Conservation (phyloP, 1,284 basidiomycete species). For the Puccinia brachypodii region DNA sequence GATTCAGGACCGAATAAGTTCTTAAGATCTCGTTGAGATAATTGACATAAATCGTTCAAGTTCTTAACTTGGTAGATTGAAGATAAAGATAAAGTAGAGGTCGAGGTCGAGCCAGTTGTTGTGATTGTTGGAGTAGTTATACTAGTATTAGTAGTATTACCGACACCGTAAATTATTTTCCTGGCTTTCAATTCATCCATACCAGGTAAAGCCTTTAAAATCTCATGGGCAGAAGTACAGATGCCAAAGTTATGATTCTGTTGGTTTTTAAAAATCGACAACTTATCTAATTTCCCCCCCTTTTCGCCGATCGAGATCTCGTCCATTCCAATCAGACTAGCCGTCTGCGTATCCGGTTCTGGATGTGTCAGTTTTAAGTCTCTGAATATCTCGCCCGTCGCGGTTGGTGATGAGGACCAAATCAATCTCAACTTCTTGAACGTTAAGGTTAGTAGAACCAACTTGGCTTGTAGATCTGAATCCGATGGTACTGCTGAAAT, state of each 20-base stretch:
- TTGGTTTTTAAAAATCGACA: constrained; percentile 15
- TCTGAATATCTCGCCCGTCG: constrained; percentile 85
- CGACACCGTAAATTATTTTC: constrained; percentile 20
- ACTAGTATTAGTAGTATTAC: not conserved
- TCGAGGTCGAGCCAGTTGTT: too few relatives aligned
- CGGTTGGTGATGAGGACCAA: constrained; percentile 94
- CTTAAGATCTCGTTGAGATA: constrained; percentile 35
- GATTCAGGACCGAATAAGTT: constrained; percentile 38
- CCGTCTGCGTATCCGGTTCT: constrained; percentile 77
- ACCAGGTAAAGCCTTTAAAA: constrained; percentile 43
- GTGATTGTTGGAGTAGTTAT: not conserved
- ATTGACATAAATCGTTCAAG: constrained; percentile 34
- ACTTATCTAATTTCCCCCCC: constrained; percentile 49
- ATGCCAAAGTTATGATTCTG: not conserved
- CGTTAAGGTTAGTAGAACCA: constrained; percentile 80
- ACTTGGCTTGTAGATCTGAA: constrained; percentile 66
- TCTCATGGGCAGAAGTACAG: constrained; percentile 32
- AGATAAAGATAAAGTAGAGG: not conserved
- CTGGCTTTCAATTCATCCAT: constrained; percentile 30
- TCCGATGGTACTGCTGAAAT: constrained; percentile 58
- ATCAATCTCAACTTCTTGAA: constrained; percentile 91
- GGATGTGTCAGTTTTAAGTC: constrained; percentile 82
- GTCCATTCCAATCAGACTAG: constrained; percentile 76
- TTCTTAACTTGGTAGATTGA: constrained; percentile 23
- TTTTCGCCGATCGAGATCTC: constrained; percentile 51